Evolutionary conservation across 257 asterid genomes (phyloP).

Genomic region (Mentha longifolia): DNA sequence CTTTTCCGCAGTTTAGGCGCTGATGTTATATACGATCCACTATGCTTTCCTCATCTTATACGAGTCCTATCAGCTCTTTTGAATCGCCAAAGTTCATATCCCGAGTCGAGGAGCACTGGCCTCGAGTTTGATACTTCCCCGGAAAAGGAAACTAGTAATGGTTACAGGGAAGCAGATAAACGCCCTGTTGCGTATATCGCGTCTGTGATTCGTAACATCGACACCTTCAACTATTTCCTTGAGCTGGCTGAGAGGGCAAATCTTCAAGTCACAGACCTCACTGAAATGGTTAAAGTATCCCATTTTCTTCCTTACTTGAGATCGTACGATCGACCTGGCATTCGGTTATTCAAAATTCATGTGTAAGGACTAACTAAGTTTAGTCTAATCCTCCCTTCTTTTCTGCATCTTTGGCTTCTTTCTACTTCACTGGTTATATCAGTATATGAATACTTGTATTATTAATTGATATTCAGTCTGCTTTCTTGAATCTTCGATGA

Average conservation of each 20-base stretch:
- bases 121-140: constrained; percentile 22
- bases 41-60: constrained; percentile 83
- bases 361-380: not conserved
- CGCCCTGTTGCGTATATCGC: constrained; percentile 75
- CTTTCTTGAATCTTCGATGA: not conserved
- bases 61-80: constrained; percentile 63
- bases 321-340: constrained; percentile 60
- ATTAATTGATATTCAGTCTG: not conserved
- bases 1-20: constrained; percentile 77
- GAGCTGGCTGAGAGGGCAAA: constrained; percentile 57
- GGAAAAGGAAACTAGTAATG: too few species aligned
- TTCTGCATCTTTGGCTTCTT: not conserved
- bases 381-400: not conserved
- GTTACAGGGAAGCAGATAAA: not conserved
- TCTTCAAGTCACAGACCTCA: constrained; percentile 61
- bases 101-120: constrained; percentile 12
- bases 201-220: constrained; percentile 74
- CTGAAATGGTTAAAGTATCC: constrained; percentile 48
- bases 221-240: constrained; percentile 73
- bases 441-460: not conserved
- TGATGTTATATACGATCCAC: constrained; percentile 81
- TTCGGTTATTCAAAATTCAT: constrained; percentile 62
- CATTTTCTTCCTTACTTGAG: constrained; percentile 76
- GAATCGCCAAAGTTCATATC: constrained; percentile 32
- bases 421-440: not conserved